These are phyloP conservation scores for Berberis thunbergii DNA, from an alignment of 164 flowering plant species.

Conservation along the genomic window DNA sequence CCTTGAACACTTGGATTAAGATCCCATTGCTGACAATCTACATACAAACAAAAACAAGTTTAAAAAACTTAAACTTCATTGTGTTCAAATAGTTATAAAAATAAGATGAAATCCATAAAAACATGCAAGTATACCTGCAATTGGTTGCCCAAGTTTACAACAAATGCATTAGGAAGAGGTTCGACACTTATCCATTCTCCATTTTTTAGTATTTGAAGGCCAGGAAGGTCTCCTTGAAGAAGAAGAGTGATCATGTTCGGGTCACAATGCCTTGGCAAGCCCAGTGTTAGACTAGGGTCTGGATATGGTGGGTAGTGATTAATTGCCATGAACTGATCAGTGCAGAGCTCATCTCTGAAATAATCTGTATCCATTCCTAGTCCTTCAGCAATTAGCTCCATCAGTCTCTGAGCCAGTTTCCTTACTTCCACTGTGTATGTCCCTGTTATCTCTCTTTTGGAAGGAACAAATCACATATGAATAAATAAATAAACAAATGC, in stretches of 20 bases:
- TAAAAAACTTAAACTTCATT: too few species aligned
- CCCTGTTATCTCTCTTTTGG: slow-evolving; percentile 24
- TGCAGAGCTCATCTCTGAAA: slow-evolving; percentile 16
- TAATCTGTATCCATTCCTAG: slow-evolving; percentile 29
- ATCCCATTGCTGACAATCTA: too few species aligned
- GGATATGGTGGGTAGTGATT: slow-evolving; percentile 42
- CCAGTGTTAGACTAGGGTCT: slow-evolving; percentile 37
- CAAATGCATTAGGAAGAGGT: slow-evolving; percentile 24
- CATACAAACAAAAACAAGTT: too few species aligned
- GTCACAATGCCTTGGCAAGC: slow-evolving; percentile 33
- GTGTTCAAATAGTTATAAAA: too few species aligned
- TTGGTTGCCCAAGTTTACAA: slow-evolving; percentile 19
- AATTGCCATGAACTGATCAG: slow-evolving; percentile 13
- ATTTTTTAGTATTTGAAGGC: slow-evolving; percentile 33
- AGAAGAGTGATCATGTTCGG: slow-evolving; percentile 31
- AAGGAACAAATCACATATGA: neutral
- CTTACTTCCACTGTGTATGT: slow-evolving; percentile 19
- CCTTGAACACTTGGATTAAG: too few species aligned
- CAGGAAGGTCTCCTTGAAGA: slow-evolving; percentile 23
- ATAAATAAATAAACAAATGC: too few species aligned
- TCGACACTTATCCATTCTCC: slow-evolving; percentile 25
- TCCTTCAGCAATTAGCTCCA: slow-evolving; percentile 35
- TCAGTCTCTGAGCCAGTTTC: slow-evolving; percentile 19
- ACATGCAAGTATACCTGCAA: slow-evolving; percentile 14
- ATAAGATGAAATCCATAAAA: too few species aligned